A percentile compares a stretch with the other conserved stretches of the same genome.
phyloP scores from a whole-genome alignment of 495 filamentous ascomycete species.

The Pyronema omphalodes region DNA sequence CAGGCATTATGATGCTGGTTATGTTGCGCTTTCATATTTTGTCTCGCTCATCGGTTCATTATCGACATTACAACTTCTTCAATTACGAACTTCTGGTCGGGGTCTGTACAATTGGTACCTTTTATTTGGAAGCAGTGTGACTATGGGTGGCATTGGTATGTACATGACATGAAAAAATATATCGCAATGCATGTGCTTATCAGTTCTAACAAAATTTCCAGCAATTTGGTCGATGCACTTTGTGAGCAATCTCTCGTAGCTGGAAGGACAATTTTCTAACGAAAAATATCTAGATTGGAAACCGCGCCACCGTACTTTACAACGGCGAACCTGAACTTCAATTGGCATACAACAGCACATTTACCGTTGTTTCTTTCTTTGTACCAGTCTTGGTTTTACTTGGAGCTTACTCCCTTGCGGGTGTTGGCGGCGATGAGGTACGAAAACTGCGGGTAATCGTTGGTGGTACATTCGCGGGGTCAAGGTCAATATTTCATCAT shows the following conservation, averaged over 20 bases:
- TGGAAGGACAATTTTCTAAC: not conserved
- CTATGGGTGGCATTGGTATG: slow-evolving; percentile 40
- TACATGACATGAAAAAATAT: slow-evolving; percentile 1
- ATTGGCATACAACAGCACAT: slow-evolving; percentile 51
- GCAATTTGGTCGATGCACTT: slow-evolving; percentile 60
- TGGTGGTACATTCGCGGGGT: slow-evolving; percentile 49
- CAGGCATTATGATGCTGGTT: slow-evolving; percentile 25
- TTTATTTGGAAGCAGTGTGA: slow-evolving; percentile 4
- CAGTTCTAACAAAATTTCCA: slow-evolving; percentile 11
- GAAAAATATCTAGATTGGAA: slow-evolving; percentile 36
- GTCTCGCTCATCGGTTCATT: slow-evolving; percentile 59
- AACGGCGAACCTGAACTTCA: slow-evolving; percentile 42
- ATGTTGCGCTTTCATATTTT: slow-evolving; percentile 56
- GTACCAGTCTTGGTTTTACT: slow-evolving; percentile 58
- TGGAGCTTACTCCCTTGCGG: slow-evolving; percentile 48
- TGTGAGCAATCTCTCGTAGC: not conserved
- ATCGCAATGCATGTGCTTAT: not conserved
- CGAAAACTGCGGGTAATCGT: slow-evolving; percentile 38
- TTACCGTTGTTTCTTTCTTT: slow-evolving; percentile 63
- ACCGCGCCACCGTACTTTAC: slow-evolving; percentile 54
- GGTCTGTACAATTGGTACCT: slow-evolving; percentile 53
- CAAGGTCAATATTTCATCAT: slow-evolving; percentile 19
- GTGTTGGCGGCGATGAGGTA: slow-evolving; percentile 33
- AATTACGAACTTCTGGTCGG: slow-evolving; percentile 47
- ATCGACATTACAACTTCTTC: slow-evolving; percentile 66